A percentile compares a stretch with the other conserved stretches of the same genome.
These are phyloP conservation scores for Chrysoporthe puriensis DNA, from an alignment of 2,329 filamentous ascomycete genomes.

Conservation along the genomic window DNA sequence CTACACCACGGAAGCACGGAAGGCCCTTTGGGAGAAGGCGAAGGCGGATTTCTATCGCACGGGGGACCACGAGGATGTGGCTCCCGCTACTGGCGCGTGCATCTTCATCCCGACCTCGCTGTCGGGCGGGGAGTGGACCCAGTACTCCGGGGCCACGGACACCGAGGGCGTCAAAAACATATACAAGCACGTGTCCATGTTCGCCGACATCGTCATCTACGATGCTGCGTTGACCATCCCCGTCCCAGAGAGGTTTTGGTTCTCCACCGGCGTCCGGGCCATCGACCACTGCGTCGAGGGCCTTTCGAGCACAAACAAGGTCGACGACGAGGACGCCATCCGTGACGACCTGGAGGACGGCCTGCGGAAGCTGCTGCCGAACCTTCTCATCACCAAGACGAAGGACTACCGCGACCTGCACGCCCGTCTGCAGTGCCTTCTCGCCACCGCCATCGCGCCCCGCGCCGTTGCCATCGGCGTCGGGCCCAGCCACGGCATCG, in stretches of 20 bases:
- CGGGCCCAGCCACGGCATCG: constrained; percentile 55
- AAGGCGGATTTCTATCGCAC: neutral
- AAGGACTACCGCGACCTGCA: constrained; percentile 1
- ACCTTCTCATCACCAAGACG: constrained; percentile 4
- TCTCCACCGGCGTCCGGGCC: constrained; percentile 54
- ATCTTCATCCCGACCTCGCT: constrained; percentile 18
- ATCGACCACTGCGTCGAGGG: constrained; percentile 58
- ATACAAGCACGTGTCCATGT: constrained; percentile 8
- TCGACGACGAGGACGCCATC: constrained; percentile 2
- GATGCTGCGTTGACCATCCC: constrained; percentile 51
- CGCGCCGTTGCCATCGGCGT: neutral
- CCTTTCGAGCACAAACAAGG: constrained; percentile 6
- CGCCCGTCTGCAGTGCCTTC: constrained; percentile 6
- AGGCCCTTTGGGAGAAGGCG: constrained; percentile 14
- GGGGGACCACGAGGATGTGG: neutral
- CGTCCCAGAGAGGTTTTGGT: constrained; percentile 52
- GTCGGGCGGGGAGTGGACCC: constrained; percentile 13
- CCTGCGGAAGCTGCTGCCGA: constrained; percentile 4
- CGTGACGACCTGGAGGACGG: neutral
- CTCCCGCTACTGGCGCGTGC: neutral
- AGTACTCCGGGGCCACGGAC: constrained; percentile 1
- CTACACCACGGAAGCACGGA: constrained; percentile 24
- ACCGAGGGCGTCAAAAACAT: neutral
- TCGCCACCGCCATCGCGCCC: neutral
- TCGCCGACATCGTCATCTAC: constrained; percentile 47